Conservation (phyloP, 73 alveolate genomes). For the Tetrahymena thermophila region DNA sequence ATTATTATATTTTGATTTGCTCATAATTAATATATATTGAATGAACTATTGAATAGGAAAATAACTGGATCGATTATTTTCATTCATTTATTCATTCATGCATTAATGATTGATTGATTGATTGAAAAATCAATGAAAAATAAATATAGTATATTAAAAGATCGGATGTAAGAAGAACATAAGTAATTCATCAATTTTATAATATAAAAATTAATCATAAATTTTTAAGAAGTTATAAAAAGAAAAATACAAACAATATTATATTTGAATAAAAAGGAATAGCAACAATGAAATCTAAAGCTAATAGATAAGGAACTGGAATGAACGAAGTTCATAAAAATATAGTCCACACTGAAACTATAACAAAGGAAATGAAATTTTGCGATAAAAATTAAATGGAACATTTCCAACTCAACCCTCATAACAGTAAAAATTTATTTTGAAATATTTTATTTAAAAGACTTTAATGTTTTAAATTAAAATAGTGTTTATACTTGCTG, state of each 20-base stretch:
- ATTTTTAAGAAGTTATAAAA: neutral
- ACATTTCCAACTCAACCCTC: slow-evolving; percentile 30
- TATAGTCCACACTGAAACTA: slow-evolving; percentile 16
- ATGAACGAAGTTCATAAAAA: slow-evolving; percentile 13
- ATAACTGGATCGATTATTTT: neutral
- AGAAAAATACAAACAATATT: neutral
- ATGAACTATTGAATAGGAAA: neutral
- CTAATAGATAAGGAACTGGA: neutral
- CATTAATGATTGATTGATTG: too few relatives aligned
- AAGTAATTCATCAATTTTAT: neutral
- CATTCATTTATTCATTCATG: neutral
- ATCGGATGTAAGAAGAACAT: neutral
- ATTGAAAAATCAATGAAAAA: too few relatives aligned
- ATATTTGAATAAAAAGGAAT: neutral
- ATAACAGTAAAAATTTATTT: neutral
- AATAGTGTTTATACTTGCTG: slow-evolving; percentile 27
- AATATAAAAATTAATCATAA: neutral
- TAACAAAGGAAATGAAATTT: slow-evolving; percentile 28
- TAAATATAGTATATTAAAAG: neutral
- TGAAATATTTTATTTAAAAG: neutral
- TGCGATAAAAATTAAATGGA: slow-evolving; percentile 37
- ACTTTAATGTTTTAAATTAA: neutral
- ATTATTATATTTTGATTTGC: too few relatives aligned
- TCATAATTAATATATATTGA: too few relatives aligned
- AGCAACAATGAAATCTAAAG: neutral